phyloP scores from a whole-genome alignment of 1,139 yeast genomes.

The Geotrichum phurueaensis region DNA sequence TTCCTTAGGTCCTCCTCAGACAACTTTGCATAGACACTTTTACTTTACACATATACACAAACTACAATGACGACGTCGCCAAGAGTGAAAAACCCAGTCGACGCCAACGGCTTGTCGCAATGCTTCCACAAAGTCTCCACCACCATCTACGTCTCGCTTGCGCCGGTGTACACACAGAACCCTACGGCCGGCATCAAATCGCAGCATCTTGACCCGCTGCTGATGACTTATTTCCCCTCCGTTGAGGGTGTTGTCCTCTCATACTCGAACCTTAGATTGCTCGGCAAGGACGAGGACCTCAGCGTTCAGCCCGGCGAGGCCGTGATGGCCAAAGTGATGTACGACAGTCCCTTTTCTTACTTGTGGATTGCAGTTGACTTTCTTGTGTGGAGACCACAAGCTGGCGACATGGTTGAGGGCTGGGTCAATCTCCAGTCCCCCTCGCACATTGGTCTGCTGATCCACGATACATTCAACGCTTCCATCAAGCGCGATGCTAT shows the following conservation, averaged over 20 bases:
- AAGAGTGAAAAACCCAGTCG: constrained; percentile 29
- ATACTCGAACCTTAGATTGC: constrained; percentile 55
- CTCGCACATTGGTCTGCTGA: constrained; percentile 83
- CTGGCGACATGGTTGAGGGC: constrained; percentile 82
- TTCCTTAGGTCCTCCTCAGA: background rate
- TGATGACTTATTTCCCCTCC: constrained; percentile 71
- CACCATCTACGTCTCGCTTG: constrained; percentile 71
- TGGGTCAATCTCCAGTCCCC: constrained; percentile 88
- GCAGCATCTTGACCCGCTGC: constrained; percentile 84
- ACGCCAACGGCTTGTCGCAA: constrained; percentile 38
- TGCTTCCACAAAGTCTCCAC: constrained; percentile 65
- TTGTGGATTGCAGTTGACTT: constrained; percentile 83
- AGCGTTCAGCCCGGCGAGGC: constrained; percentile 28
- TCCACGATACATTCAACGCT: constrained; percentile 93
- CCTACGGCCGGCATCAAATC: constrained; percentile 74
- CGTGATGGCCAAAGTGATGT: constrained; percentile 59
- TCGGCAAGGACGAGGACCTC: constrained; percentile 36
- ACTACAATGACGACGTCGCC: background rate
- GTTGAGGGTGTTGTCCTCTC: constrained; percentile 81
- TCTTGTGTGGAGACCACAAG: constrained; percentile 80
- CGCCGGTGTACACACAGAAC: constrained; percentile 64
- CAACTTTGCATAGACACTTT: background rate
- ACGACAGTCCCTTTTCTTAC: constrained; percentile 83
- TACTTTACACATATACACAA: background rate
- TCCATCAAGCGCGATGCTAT: constrained; percentile 78